Conservation (phyloP, 2,329 filamentous ascomycete species). For the Pseudogymnoascus sp. region DNA sequence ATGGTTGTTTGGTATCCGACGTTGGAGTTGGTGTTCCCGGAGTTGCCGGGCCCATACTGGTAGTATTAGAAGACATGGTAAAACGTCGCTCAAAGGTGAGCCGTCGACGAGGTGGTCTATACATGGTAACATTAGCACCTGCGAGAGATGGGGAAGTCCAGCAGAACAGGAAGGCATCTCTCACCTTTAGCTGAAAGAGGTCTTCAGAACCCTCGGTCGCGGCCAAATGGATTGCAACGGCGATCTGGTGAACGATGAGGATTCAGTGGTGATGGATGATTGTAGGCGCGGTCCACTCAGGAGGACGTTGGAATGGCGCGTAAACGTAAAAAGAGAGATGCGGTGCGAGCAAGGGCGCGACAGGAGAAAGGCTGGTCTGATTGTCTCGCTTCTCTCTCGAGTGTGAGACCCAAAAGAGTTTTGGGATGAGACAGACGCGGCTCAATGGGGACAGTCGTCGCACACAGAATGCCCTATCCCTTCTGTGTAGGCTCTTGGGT, state of each 20-base stretch:
- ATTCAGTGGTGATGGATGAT: neutral
- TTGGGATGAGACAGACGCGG: neutral
- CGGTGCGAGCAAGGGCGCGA: neutral
- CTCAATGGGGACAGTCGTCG: neutral
- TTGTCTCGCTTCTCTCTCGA: neutral
- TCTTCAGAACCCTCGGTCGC: neutral
- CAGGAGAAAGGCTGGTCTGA: neutral
- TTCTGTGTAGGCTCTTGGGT: neutral
- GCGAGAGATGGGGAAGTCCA: neutral
- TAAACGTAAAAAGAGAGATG: neutral
- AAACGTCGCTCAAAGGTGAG: slow-evolving; percentile 2
- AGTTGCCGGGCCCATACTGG: neutral
- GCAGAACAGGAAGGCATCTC: neutral
- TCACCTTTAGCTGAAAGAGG: neutral
- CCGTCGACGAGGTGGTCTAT: neutral
- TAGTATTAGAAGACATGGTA: neutral
- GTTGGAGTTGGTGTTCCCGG: neutral
- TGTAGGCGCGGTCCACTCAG: neutral
- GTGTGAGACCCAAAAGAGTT: neutral
- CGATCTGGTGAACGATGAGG: neutral
- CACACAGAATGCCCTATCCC: neutral
- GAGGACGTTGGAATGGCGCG: neutral
- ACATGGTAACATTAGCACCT: neutral
- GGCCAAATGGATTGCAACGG: neutral
- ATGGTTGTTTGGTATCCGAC: neutral